These are phyloP conservation scores for Globisporangium paroecandrum DNA, from an alignment of 352 stramenopile species.

Conservation along the genomic window DNA sequence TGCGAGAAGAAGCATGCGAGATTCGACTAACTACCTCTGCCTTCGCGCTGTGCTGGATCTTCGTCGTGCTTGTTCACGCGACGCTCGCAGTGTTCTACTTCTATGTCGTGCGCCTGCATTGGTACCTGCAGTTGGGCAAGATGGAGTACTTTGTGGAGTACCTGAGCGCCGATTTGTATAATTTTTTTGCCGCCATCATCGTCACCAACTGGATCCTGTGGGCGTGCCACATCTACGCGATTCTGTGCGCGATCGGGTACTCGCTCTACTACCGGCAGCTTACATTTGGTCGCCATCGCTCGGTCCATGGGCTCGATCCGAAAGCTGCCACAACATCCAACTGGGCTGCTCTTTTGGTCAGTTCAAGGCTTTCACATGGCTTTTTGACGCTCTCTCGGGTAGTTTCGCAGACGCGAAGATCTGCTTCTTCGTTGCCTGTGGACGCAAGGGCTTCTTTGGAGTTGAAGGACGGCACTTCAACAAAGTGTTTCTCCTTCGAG, in stretches of 20 bases:
- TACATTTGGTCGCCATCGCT: not conserved
- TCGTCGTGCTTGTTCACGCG: slow-evolving; percentile 3
- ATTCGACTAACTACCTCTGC: not conserved
- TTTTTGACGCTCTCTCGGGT: not conserved
- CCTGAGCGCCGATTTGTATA: not conserved
- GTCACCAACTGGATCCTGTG: not conserved
- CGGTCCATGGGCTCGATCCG: not conserved
- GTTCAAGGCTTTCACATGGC: not conserved
- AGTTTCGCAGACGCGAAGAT: not conserved
- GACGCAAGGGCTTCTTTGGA: slow-evolving; percentile 8
- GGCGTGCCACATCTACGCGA: not conserved
- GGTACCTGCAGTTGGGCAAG: not conserved
- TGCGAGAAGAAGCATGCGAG: not conserved
- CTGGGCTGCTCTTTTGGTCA: not conserved
- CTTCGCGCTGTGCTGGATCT: not conserved
- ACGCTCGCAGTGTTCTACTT: slow-evolving; percentile 10
- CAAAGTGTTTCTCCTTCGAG: slow-evolving; percentile 9
- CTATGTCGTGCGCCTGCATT: slow-evolving; percentile 3
- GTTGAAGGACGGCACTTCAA: slow-evolving; percentile 7
- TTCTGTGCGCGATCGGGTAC: slow-evolving; percentile 3
- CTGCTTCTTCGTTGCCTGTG: not conserved
- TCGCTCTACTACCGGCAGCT: slow-evolving; percentile 9
- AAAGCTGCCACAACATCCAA: not conserved
- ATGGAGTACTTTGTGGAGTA: slow-evolving; percentile 1
- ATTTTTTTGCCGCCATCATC: slow-evolving; percentile 5